Base-by-base conservation (phyloP, 306 rosid genomes). In the Prunus salicina region DNA sequence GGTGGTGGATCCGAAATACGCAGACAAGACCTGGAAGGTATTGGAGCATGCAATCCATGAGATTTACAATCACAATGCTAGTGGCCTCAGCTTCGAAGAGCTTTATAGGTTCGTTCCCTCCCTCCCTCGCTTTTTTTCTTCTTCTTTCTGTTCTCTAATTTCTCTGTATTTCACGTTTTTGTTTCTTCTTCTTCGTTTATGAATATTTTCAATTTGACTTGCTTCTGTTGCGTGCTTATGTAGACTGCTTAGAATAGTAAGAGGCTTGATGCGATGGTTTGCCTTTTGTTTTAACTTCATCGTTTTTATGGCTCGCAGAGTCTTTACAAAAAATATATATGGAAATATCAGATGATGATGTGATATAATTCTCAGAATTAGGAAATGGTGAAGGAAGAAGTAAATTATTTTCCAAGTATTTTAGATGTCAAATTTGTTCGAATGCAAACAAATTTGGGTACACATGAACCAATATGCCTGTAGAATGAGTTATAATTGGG, bases 31-130 rank as follows among this genome's bases (percentile, higher is more conserved):
- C 2, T 93, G 98, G 97, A 91, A 88, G 87, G 78, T 93, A 83
- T 84, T 93, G 68, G 98, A 93, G 70, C 93, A 86, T 63, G 98
- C 94, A 76, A 90, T 90, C 76, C 85, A 86, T 28, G 98, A 93
- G 87, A 93, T 93, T 75, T 91, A 93, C 82, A 93, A 91, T 63
- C 98, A 91, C 78, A 93, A 93, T 86, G 98, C 98, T 25, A 93
- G 98, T 79, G 97, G 98, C 43, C 96, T 93, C 65, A 93, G 98
- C 80, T 93, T 93, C 50, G 98, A 93, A 84, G 97, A 93, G 88
- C 97, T 93, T 73, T 93, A 93, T 84, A 91, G 98, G 98, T 93
- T 83, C 74, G 15, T 27, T 63, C 69, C 46, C 56, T 32, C 57
- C 76, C 53, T 66, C 65, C 62, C 46, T 9, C 43, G 43, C 43